phyloP scores from a whole-genome alignment of 768 basidiomycete genomes.

The Lactarius psammicola region DNA sequence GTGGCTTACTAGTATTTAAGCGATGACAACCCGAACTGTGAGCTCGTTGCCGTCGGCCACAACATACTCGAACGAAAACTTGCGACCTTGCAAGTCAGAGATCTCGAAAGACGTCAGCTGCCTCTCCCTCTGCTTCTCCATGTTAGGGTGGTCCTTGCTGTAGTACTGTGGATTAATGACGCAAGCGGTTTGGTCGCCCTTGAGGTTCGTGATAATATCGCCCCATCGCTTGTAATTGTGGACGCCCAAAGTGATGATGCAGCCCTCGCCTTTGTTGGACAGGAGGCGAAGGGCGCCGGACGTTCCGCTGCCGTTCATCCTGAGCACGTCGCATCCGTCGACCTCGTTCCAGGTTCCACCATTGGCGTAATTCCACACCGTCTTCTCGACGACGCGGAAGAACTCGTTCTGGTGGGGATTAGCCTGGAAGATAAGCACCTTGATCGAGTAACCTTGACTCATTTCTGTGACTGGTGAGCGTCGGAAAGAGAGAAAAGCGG shows the following conservation, averaged over 20 bases:
- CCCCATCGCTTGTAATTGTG: constrained; percentile 43
- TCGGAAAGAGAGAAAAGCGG: not conserved
- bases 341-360: constrained; percentile 37
- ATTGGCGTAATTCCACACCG: constrained; percentile 38
- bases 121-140: constrained; percentile 1
- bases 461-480: not conserved
- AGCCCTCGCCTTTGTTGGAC: constrained; percentile 34
- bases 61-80: not conserved
- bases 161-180: constrained; percentile 18
- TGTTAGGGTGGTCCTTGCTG: not conserved
- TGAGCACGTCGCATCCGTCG: constrained; percentile 33
- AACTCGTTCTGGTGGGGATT: constrained; percentile 17
- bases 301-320: constrained; percentile 41
- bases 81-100: not conserved
- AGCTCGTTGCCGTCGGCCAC: not conserved
- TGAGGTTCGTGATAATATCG: constrained; percentile 39
- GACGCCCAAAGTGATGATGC: constrained; percentile 40
- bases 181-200: constrained; percentile 3
- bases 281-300: constrained; percentile 40
- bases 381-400: constrained; percentile 39
- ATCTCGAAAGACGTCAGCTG: not conserved
- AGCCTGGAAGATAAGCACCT: constrained; percentile 27
- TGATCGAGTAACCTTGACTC: constrained; percentile 29
- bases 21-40: not conserved
- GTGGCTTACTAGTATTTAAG: not conserved